phyloP scores from a whole-genome alignment of 192 early-diverging fungal species.

The Dissophora globulifera region DNA sequence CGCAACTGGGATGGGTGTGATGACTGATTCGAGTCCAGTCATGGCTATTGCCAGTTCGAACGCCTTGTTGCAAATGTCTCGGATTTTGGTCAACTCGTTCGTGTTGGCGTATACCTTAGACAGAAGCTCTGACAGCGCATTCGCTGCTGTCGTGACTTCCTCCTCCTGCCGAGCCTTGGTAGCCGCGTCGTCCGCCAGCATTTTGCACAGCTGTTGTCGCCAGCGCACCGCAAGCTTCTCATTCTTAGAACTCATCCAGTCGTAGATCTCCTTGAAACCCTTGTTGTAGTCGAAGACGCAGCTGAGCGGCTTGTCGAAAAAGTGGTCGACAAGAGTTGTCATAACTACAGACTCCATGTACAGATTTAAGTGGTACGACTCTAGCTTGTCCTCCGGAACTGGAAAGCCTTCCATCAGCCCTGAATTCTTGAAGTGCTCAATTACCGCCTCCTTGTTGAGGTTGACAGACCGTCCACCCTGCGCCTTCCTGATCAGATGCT shows the following conservation, averaged over 20 bases:
- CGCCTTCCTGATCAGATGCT: slow-evolving; percentile 44
- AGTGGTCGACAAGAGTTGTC: slow-evolving; percentile 27
- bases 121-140: slow-evolving; percentile 20
- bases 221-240: slow-evolving; percentile 46
- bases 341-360: slow-evolving; percentile 51
- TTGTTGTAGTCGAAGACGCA: slow-evolving; percentile 40
- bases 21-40: slow-evolving; percentile 32
- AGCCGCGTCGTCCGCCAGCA: slow-evolving; percentile 25
- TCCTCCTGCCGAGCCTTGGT: slow-evolving; percentile 35
- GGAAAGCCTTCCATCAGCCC: slow-evolving; percentile 31
- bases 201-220: slow-evolving; percentile 46
- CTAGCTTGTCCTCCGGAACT: slow-evolving; percentile 33
- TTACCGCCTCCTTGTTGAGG: slow-evolving; percentile 22
- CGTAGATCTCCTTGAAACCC: slow-evolving; percentile 52
- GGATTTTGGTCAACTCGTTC: slow-evolving; percentile 39
- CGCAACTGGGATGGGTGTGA: slow-evolving; percentile 10
- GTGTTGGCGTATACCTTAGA: slow-evolving; percentile 38
- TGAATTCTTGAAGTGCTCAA: slow-evolving; percentile 37
- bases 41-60: slow-evolving; percentile 48
- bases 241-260: slow-evolving; percentile 37
- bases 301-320: slow-evolving; percentile 39
- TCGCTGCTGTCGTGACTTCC: slow-evolving; percentile 14
- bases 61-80: slow-evolving; percentile 44
- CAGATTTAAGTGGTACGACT: slow-evolving; percentile 44
- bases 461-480: slow-evolving; percentile 48